Conservation (phyloP, 805 yeast genomes). For the Saturnispora diversa region DNA sequence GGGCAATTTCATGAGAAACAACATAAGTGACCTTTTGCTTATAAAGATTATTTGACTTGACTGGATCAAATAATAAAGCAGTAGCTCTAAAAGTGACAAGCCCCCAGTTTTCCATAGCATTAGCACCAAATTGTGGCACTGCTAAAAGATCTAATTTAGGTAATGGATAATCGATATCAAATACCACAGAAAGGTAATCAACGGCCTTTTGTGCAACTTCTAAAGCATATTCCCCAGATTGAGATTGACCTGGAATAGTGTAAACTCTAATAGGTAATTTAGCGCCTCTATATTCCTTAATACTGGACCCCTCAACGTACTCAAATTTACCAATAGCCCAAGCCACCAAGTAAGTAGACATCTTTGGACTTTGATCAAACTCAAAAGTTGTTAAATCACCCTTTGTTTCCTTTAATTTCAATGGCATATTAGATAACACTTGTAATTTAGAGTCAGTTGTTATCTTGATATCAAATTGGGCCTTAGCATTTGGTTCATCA, state of each 20-base stretch:
- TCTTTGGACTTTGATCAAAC: conserved; percentile 42
- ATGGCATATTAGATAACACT: conserved; percentile 44
- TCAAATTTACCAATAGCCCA: conserved; percentile 55
- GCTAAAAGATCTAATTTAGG: conserved; percentile 78
- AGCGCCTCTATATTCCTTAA: conserved; percentile 32
- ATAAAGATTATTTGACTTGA: conserved; percentile 40
- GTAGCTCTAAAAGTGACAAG: conserved; percentile 59
- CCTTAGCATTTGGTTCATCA: conserved; percentile 50
- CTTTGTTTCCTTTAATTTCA: conserved; percentile 15
- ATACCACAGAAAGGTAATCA: conserved; percentile 40
- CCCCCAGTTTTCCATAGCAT: conserved; percentile 93
- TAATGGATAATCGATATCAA: conserved; percentile 58
- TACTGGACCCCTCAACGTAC: conserved; percentile 40
- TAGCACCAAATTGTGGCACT: conserved; percentile 70
- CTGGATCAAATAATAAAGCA: conserved; percentile 43
- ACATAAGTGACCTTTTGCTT: conserved; percentile 74
- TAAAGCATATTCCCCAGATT: conserved; percentile 42
- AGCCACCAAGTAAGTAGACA: conserved; percentile 51
- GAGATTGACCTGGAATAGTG: conserved; percentile 41
- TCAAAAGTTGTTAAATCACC: conserved; percentile 23
- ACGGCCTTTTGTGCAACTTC: conserved; percentile 42
- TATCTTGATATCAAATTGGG: conserved; percentile 43
- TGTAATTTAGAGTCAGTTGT: conserved; percentile 28
- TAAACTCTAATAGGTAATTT: conserved; percentile 44
- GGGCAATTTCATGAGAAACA: conserved; percentile 80